Base-by-base conservation (phyloP, 1,139 yeast species). In the Suhomyces bolitotheri region DNA sequence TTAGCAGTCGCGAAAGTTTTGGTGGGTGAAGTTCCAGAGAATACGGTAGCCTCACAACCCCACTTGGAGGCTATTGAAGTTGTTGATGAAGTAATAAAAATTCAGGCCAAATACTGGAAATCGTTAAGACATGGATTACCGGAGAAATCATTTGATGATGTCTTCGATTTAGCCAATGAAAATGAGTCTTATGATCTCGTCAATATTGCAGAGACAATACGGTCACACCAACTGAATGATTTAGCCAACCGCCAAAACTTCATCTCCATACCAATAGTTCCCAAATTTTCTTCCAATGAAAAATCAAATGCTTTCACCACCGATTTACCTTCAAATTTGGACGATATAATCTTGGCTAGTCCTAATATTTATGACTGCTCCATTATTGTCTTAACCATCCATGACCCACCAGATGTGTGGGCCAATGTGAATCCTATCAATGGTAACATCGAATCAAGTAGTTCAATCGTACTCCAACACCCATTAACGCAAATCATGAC, bases 331-430 rank as follows among this genome's bases (percentile, higher is more conserved):
- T 62, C 75, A 3, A 70, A 76, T 34, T 65, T 76, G 37, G 84
- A 79, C 15, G 86, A 88, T 46, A 81, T 86, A 38, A 76, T 90
- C 9, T 58, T 90, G 34, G 86, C 95, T 20, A 79, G 95, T 12
- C 84, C 89, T 5, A 77, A 80, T 43, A 74, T 90, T 16, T 81
- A 81, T 55, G 72, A 77, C 9, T 68, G 80, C 30, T 73, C 78
- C 14, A 77, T 84, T 6, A 60, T 90, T 7, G 66, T 89, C 11
- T 67, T 92, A 11, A 62, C 87, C 7, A 78, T 90, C 10, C 97
- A 90, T 58, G 97, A 90, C 51, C 89, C 97, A 2, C 90, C 97
- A 2, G 95, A 89, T 44, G 73, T 92, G 6, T 89, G 96, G 96
- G 96, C 95, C 1, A 79, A 83, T 45, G 66, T 82, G 20, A 89